Evolutionary conservation across 78 protist genomes (phyloP), one percentile per base, ranked within the genome.

Genomic region (Paulinella micropora): DNA sequence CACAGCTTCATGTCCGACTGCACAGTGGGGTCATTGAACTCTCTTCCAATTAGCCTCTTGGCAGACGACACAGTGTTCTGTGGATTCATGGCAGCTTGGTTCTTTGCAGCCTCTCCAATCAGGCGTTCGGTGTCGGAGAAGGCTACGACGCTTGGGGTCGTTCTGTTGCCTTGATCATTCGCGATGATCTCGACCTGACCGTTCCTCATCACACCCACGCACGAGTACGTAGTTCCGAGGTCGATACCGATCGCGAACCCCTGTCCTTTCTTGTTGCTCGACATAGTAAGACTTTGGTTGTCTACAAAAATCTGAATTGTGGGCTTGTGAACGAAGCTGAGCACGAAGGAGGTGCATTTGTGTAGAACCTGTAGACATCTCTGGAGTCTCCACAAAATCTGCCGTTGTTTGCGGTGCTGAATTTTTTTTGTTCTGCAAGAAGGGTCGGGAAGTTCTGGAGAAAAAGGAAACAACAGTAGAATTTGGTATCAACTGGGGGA

Each of bases 1-100:
- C 93, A 91, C 38, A 91, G 94, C 91, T 94, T 94, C 94, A 90
- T 64, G 88, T 91, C 93, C 34, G 3, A 1, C 87, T 83, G 77
- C 89, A 88, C 89, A 0, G 37, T 28, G 86, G 35, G 37, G 69
- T 91, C 93, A 9, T 34, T 0, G 67, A 67, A 91, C 32, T 86
- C 84, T n/a, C 83, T 83, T 29, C 93, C 93, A n/a, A 91, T 89
- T 6, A 91, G 91, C 35, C 99, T 95, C 95, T 98, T 98, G 90
- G 95, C 91, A 51, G 93, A 96, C 93, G 94, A 98, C n/a, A 98
- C 91, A 28, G 99, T 96, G 95, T 97, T 97, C 31, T 37, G 29
- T 38, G 99, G 99, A 91, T 97, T 97, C 94, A 92, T 87, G 31
- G 97, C 95, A 4, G 93, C 97, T 89, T 97, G 99, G 91, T 94